Evolutionary conservation across 1,284 basidiomycete genomes (phyloP), one percentile per base, ranked within the genome.

Genomic region (Flammula alnicola): DNA sequence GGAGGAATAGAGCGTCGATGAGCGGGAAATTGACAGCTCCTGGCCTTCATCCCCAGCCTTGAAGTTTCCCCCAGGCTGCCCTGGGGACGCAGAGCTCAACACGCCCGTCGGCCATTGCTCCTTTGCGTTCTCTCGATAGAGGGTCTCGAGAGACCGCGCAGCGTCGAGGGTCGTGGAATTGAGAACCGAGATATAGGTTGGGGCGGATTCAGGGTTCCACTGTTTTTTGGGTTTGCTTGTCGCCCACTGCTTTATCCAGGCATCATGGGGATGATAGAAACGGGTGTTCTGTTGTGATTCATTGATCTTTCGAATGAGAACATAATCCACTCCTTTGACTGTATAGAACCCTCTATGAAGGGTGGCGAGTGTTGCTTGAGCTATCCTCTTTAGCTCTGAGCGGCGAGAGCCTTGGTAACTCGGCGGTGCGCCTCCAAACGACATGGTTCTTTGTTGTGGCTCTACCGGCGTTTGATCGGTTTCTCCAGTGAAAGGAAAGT

Each of bases 51-150:
- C 79, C 19, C 86, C 87, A 20, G 57, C 71, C 29, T 80, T 69
- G 63, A 89, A 88, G 3, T 85, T 86, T 4, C 86, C 87, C 0
- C 86, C 86, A 2, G 84, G 83, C n/a, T 78, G 78, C 50, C 72
- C 83, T 3, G 86, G 84, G 7, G 83, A 85, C 2, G 86, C 86
- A 57, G 88, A 88, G 61, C 83, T 88, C 23, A 88, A 76, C 4
- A 88, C 64, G 16, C 83, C 84, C 9, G 84, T 72, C 44, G 22
- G 47, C 45, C 19, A 27, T 14, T 10, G 14, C 11, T 36, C 5
- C 14, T 16, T 11, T 14, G 23, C 33, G 7, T 17, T n/a, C 3
- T 19, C 19, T 20, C 32, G 17, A 31, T 26, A 29, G n/a, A 31
- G 27, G 12, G 11, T 20, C 26, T 48, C 46, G 9, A 48, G 46